Evolutionary conservation across 805 yeast genomes (phyloP), one percentile per base, ranked within the genome.

Genomic region (Tetrapisispora phaffii): DNA sequence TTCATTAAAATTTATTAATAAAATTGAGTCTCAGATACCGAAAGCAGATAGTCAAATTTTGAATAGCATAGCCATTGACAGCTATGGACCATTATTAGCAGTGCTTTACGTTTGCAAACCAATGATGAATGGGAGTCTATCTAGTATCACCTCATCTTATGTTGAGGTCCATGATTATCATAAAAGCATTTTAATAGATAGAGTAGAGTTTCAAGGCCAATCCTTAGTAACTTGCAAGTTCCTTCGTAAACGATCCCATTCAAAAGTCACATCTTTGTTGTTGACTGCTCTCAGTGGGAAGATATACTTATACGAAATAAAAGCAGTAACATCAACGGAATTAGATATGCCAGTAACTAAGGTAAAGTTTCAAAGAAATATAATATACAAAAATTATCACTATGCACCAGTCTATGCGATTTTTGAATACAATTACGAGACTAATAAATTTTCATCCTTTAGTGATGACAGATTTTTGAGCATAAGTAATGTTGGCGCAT

Each of bases 261-360:
- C 22, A 40, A 37, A 48, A 15, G 44, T 55, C 5, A 43, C 52
- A 0, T 47, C 61, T 2, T 47, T 52, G 3, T 23, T 58, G 16
- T 42, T 57, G 19, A 47, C 55, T 2, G 47, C 61, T 1, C 46
- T 44, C 29, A 50, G 49, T 17, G 63, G 63, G 7, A 55, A 55
- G 45, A 49, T 52, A 6, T 52, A 55, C 17, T 46, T 56, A 13
- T 52, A 54, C 34, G 63, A 59, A 41, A 47, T 58, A 31, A 7
- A 39, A 39, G 7, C 31, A 5, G 31, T 28, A 6, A 4, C 13
- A 28, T 28, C 31, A 28, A 28, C 10, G 12, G 31, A 28, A 6
- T 6, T n/a, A 7, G 13, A 9, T 28, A 9, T 12, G 13, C 13
- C 7, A 12, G 31, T 12, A 28, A 3, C 13, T 6, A 20, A 22